Evolutionary conservation across 2,329 filamentous ascomycete species (phyloP).

Genomic region (Aspergillus fischeri): DNA sequence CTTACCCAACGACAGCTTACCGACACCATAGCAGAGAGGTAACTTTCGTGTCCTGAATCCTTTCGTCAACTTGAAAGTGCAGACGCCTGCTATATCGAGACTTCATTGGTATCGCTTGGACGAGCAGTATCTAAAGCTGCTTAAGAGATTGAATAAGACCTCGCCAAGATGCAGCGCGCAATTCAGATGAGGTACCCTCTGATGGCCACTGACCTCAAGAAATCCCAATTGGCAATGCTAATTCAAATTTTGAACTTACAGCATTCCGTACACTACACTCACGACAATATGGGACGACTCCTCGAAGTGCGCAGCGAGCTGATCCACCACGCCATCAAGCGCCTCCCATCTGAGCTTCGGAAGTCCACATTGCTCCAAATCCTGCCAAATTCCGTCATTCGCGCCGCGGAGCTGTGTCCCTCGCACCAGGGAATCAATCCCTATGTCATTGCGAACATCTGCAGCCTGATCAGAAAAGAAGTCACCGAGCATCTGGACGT

Average conservation of each 20-base stretch:
- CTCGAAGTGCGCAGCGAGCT: background rate
- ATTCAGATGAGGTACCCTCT: conserved; percentile 14
- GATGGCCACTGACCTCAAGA: conserved; percentile 16
- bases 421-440: conserved; percentile 22
- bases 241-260: conserved; percentile 19
- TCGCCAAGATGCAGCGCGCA: background rate
- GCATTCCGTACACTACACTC: background rate
- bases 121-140: background rate
- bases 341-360: conserved; percentile 8
- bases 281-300: conserved; percentile 7
- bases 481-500: conserved; percentile 20
- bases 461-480: conserved; percentile 20
- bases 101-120: background rate
- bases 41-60: background rate
- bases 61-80: background rate
- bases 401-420: conserved; percentile 18
- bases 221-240: conserved; percentile 17
- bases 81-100: background rate
- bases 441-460: conserved; percentile 17
- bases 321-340: conserved; percentile 7
- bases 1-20: background rate
- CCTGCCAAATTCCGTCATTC: conserved; percentile 14
- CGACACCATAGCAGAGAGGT: background rate
- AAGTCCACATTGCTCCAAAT: conserved; percentile 11
- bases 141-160: background rate